These are phyloP conservation scores for Cronartium ribicola DNA, from an alignment of 1,284 basidiomycete species.

Conservation along the genomic window DNA sequence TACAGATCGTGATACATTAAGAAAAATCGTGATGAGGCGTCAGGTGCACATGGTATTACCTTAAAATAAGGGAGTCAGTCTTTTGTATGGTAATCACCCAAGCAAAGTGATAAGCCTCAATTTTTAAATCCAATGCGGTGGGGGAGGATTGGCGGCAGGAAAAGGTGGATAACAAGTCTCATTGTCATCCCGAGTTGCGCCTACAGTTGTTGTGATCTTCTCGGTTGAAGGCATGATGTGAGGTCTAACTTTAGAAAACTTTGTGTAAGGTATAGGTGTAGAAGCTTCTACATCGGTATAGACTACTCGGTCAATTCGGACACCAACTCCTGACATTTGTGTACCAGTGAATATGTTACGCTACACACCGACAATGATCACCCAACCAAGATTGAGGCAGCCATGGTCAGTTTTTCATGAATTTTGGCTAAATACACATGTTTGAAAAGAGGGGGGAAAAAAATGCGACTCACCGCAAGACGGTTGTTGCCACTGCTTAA, in stretches of 20 bases:
- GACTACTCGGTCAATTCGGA: conserved; percentile 1
- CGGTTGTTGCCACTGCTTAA: background rate
- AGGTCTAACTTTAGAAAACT: conserved; percentile 1
- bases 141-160: background rate
- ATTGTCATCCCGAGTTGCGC: background rate
- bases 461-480: background rate
- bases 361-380: too few species aligned
- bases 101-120: too few species aligned
- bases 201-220: background rate
- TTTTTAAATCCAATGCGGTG: background rate
- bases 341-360: conserved; percentile 1
- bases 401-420: too few species aligned
- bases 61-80: too few species aligned
- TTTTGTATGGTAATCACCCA: too few species aligned
- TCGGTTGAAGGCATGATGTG: background rate
- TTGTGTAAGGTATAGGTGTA: background rate
- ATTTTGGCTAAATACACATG: too few species aligned
- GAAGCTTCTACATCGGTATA: background rate
- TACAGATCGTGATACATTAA: too few species aligned
- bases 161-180: background rate
- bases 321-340: conserved; percentile 5
- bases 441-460: too few species aligned
- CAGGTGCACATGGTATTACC: too few species aligned
- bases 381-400: too few species aligned
- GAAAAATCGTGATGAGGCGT: too few species aligned